A percentile compares a stretch with the other conserved stretches of the same genome.
Conservation (phyloP, 495 filamentous ascomycete species). For the Oidiodendron maius region DNA sequence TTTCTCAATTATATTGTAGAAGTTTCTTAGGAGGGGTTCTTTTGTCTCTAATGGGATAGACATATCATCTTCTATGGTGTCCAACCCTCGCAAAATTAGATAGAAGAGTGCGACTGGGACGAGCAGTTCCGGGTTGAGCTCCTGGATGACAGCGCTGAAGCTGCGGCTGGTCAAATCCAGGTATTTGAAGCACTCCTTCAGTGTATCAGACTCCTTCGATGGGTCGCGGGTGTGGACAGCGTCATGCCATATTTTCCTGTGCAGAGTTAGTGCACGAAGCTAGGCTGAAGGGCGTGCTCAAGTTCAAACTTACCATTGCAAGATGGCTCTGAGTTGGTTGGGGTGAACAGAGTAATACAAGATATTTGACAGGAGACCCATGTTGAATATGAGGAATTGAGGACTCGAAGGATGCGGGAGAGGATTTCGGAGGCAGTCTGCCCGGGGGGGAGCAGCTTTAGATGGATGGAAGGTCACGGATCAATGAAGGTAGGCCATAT, state of each 20-base stretch:
- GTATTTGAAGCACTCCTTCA: constrained; percentile 78
- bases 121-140: constrained; percentile 88
- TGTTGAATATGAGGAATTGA: constrained; percentile 22
- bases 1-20: constrained; percentile 67
- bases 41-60: constrained; percentile 75
- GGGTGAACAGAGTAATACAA: constrained; percentile 77
- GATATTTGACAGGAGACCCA: constrained; percentile 44
- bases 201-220: constrained; percentile 64
- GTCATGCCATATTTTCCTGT: constrained; percentile 94
- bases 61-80: constrained; percentile 99
- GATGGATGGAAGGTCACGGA: no score
- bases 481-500: no score
- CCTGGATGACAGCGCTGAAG: constrained; percentile 89
- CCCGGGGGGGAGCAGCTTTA: no score
- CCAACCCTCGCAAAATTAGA: constrained; percentile 79
- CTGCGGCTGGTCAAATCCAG: constrained; percentile 87
- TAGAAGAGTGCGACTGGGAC: constrained; percentile 93
- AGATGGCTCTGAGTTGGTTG: constrained; percentile 70
- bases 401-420: neutral
- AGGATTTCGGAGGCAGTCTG: no score
- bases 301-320: constrained; percentile 71
- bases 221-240: constrained; percentile 79
- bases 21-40: constrained; percentile 79
- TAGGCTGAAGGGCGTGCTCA: neutral
- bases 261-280: constrained; percentile 2